Evolutionary conservation across 176 grass and related monocot genomes (phyloP).

Genomic region (Otatea glauca): DNA sequence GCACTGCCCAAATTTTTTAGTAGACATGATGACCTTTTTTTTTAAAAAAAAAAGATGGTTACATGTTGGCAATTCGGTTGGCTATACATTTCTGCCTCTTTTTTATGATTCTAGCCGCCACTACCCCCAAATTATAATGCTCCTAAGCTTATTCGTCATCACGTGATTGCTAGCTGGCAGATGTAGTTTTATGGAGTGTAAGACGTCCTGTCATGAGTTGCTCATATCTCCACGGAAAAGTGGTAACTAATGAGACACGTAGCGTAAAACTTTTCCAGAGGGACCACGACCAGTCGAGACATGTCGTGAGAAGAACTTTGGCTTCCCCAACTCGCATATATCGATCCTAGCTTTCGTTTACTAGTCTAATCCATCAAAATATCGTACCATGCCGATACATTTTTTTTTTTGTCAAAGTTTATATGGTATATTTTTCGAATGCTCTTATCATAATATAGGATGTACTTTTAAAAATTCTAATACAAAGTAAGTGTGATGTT

Average conservation of each 20-base stretch:
- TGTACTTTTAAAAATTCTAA: no score
- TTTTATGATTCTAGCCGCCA: neutral
- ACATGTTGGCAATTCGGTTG: neutral
- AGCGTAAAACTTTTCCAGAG: neutral
- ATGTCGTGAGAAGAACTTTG: neutral
- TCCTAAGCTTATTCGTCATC: neutral
- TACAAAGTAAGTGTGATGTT: no score
- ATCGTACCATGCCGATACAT: neutral
- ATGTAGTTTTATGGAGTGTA: neutral
- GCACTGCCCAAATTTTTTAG: neutral
- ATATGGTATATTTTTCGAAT: no score
- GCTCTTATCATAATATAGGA: no score
- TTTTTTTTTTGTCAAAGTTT: neutral
- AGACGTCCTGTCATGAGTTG: neutral
- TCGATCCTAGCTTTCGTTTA: neutral
- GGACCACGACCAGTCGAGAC: no score
- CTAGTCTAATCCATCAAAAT: neutral
- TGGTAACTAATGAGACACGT: neutral
- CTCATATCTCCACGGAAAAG: rapidly evolving
- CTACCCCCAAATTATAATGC: no score
- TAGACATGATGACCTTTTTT: neutral
- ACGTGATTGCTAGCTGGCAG: neutral
- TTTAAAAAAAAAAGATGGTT: neutral
- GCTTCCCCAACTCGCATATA: neutral
- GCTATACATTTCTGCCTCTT: neutral